phyloP scores from a whole-genome alignment of 495 filamentous ascomycete genomes.

The Penicillium diatomitis region DNA sequence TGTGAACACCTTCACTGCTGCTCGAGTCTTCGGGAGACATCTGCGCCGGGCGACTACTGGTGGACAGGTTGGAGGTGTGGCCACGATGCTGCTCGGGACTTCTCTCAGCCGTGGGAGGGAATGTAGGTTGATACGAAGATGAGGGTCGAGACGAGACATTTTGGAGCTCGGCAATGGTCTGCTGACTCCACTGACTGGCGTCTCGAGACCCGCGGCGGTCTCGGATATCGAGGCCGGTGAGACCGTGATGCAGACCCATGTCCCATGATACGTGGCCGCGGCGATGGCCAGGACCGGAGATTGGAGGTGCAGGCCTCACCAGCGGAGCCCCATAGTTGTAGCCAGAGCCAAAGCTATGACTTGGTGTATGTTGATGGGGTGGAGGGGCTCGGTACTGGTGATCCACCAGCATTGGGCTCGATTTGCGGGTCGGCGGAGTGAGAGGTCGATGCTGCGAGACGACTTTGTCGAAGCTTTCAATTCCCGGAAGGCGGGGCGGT shows the following conservation, averaged over 20 bases:
- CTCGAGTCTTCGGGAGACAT: slow-evolving; percentile 65
- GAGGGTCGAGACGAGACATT: slow-evolving; percentile 33
- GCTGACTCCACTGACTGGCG: slow-evolving; percentile 42
- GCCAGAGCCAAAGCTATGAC: slow-evolving; percentile 26
- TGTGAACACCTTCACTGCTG: slow-evolving; percentile 60
- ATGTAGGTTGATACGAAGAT: slow-evolving; percentile 33
- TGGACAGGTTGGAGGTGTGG: slow-evolving; percentile 19
- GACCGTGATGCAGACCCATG: slow-evolving; percentile 60
- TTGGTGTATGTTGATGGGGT: slow-evolving; percentile 15
- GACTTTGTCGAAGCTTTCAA: slow-evolving; percentile 79
- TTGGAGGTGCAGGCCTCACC: slow-evolving; percentile 38
- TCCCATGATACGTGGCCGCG: slow-evolving; percentile 64
- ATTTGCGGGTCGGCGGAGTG: slow-evolving; percentile 53
- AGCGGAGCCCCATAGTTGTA: slow-evolving; percentile 40
- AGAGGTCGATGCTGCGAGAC: slow-evolving; percentile 44
- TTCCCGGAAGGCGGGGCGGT: slow-evolving; percentile 66
- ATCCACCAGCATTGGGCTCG: slow-evolving; percentile 64
- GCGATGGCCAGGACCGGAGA: slow-evolving; percentile 47
- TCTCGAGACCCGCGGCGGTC: slow-evolving; percentile 47
- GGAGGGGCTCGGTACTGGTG: slow-evolving; percentile 28
- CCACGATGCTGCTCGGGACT: slow-evolving; percentile 25
- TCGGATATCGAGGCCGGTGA: slow-evolving; percentile 64
- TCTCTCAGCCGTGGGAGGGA: slow-evolving; percentile 19
- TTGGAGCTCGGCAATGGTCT: slow-evolving; percentile 36
- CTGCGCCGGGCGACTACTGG: slow-evolving; percentile 34